Percentiles rank a stretch among this genome's conserved stretches.
Conservation (phyloP, 257 asterid genomes). For the Paraleonurus japonicus region DNA sequence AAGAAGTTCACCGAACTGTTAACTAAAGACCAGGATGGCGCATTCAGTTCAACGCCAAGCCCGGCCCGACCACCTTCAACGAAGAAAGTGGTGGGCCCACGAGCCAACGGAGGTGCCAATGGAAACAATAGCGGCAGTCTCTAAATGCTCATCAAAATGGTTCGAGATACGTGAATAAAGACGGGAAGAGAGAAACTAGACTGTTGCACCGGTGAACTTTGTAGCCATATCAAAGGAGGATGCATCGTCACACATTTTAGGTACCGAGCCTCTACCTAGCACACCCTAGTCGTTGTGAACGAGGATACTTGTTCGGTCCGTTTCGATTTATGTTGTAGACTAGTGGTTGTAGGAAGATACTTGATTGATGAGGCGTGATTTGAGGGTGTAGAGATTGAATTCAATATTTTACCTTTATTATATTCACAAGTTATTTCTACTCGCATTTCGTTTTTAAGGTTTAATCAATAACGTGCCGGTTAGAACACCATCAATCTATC, state of each 20-base stretch:
- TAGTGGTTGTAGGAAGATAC: slow-evolving; percentile 20
- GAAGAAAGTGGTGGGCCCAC: slow-evolving; percentile 70
- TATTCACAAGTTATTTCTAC: background rate
- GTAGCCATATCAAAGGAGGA: slow-evolving; percentile 76
- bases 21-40: slow-evolving; percentile 59
- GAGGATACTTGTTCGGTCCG: background rate
- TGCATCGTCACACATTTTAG: slow-evolving; percentile 36
- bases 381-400: slow-evolving; percentile 20
- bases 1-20: slow-evolving; percentile 71
- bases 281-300: slow-evolving; percentile 35
- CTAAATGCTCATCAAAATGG: slow-evolving; percentile 83
- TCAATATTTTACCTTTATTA: background rate
- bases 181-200: slow-evolving; percentile 68
- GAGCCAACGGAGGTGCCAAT: slow-evolving; percentile 69
- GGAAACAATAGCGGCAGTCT: slow-evolving; percentile 75
- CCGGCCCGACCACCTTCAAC: slow-evolving; percentile 70
- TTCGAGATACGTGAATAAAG: slow-evolving; percentile 69
- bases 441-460: too few relatives aligned
- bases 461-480: too few relatives aligned
- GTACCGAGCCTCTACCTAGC: slow-evolving; percentile 37
- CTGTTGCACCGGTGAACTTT: slow-evolving; percentile 66
- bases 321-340: background rate
- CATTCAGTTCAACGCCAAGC: slow-evolving; percentile 76
- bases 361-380: slow-evolving; percentile 6
- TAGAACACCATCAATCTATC: too few relatives aligned